phyloP scores from a whole-genome alignment of 371 early-diverging fungal genomes.

The Apophysomyces elegans region DNA sequence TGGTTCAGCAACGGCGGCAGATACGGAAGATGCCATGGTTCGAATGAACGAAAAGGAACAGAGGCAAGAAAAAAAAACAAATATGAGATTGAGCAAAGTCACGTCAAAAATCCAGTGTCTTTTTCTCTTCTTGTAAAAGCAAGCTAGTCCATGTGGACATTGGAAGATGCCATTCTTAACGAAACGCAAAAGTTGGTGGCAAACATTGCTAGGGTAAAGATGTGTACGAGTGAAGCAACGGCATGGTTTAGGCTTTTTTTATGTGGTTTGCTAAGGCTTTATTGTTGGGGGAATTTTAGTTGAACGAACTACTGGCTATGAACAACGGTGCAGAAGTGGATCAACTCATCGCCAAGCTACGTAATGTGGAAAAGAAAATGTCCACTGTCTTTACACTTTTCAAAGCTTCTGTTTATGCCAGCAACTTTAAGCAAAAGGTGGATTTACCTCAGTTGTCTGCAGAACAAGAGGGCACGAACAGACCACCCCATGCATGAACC shows the following conservation, averaged over 20 bases:
- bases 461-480: constrained; percentile 24
- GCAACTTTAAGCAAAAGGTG: constrained; percentile 17
- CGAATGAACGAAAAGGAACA: not conserved
- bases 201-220: constrained; percentile 37
- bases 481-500: constrained; percentile 23
- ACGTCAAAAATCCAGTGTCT: not conserved
- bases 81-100: not conserved
- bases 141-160: constrained; percentile 30
- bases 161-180: constrained; percentile 45
- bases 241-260: not conserved
- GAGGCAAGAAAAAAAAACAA: not conserved
- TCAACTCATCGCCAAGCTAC: constrained; percentile 44
- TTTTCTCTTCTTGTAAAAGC: not conserved
- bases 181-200: constrained; percentile 40
- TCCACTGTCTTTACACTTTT: constrained; percentile 53
- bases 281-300: constrained; percentile 22
- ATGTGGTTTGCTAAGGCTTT: not conserved
- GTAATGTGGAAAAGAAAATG: constrained; percentile 52
- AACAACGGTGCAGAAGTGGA: constrained; percentile 45
- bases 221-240: not conserved
- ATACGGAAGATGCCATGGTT: constrained; percentile 15
- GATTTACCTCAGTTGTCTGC: constrained; percentile 6
- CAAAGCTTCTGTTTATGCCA: constrained; percentile 48
- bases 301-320: constrained; percentile 39
- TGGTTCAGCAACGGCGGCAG: constrained; percentile 47